Evolutionary conservation across 208 protist species (phyloP), one percentile per base, ranked within the genome.

Genomic region (Strigomonas galati): DNA sequence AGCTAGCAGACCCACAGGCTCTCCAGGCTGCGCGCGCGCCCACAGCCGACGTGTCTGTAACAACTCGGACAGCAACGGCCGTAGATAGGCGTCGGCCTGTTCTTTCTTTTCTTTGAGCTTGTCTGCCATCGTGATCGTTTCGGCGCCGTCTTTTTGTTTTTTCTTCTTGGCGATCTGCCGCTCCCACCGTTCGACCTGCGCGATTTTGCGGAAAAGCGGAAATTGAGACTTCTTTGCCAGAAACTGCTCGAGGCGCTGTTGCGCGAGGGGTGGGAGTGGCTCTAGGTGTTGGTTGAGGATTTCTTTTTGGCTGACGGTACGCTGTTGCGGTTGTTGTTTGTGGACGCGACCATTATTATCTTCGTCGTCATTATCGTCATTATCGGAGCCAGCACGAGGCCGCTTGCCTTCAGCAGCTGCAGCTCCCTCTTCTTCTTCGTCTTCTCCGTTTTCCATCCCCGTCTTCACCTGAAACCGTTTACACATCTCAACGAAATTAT

Each of bases 1-100:
- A 12, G 98, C 98, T 6, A 99, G 68, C 28, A 99, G 80, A 63
- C 98, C 98, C 21, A 99, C 98, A 14, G 94, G 74, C 73, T 99
- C 98, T 48, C 98, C 98, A 0, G 98, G 72, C 21, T 97, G 88
- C 69, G 81, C 91, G 72, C 84, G 88, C n/a, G 91, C 75, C 15
- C 80, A 75, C 57, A 88, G 48, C 4, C 83, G 85, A 15, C 74
- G 54, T 26, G 91, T 83, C 30, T 65, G 62, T 54, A 91, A 55
- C 40, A 85, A 64, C 28, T 93, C 85, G 30, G 65, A 62, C 55
- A 93, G 60, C 40, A 85, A 61, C 23, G 82, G 81, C 28, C 57
- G 35, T 60, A 89, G 88, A 76, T 87, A 89, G 26, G 51, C 67
- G 17, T 92, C 72, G 57, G 56, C 78, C 73, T 90, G 76, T 56